Percentiles rank a stretch among this genome's conserved stretches.
These are phyloP conservation scores for Boletus rex-veris DNA, from an alignment of 768 basidiomycete genomes.

Conservation along the genomic window DNA sequence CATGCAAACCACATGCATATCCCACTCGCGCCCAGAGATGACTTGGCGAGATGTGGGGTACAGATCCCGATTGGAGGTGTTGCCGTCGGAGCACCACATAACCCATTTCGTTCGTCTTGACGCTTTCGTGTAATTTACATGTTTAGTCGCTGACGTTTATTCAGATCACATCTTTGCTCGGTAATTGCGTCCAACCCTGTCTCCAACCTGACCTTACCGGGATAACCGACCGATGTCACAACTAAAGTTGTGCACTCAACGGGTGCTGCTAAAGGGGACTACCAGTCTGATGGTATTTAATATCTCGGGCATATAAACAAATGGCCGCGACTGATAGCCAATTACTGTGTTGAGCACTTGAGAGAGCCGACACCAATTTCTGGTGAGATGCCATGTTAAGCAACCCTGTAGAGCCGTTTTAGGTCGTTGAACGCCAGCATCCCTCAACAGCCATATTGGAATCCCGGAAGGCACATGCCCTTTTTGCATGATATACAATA, in stretches of 20 bases:
- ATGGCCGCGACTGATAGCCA: background rate
- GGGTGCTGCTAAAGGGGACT: background rate
- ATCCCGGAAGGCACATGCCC: constrained; percentile 3
- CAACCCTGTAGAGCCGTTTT: constrained; percentile 7
- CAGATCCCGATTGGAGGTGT: constrained; percentile 15
- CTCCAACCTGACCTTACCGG: background rate
- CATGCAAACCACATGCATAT: constrained; percentile 12
- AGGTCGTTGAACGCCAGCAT: constrained; percentile 3
- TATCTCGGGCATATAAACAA: background rate
- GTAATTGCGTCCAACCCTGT: constrained; percentile 7
- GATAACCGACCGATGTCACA: constrained; percentile 13
- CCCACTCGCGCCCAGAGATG: background rate
- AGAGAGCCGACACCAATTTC: background rate
- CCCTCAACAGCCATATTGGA: background rate
- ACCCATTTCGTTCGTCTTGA: constrained; percentile 7
- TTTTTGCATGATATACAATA: constrained; percentile 3
- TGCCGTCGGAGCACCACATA: background rate
- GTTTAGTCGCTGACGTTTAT: constrained; percentile 5
- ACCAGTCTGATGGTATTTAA: background rate
- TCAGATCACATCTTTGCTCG: constrained; percentile 9
- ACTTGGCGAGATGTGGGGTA: constrained; percentile 20
- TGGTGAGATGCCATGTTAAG: constrained; percentile 10
- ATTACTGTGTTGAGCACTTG: background rate
- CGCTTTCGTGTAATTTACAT: constrained; percentile 6
- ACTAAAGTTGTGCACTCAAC: constrained; percentile 20